Evolutionary conservation across 1,284 basidiomycete species (phyloP).

Genomic region (Fomitopsis betulina): DNA sequence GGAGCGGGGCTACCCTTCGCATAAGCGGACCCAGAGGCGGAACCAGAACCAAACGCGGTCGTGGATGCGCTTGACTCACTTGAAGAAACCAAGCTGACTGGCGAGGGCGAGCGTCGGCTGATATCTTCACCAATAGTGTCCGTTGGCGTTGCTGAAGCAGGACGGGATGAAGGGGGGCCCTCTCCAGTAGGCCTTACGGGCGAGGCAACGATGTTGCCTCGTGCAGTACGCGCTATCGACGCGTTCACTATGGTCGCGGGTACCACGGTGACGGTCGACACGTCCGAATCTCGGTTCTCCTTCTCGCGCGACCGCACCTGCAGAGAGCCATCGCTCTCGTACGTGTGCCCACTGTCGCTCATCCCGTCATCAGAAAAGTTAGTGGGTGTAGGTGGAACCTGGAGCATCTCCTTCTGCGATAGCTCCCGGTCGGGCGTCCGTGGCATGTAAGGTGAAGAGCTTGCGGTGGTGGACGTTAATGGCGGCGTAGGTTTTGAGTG

Average conservation of each 20-base stretch:
- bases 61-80: conserved; percentile 23
- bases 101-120: conserved; percentile 21
- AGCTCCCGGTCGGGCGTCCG: conserved; percentile 2
- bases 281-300: conserved; percentile 29
- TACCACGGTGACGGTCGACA: conserved; percentile 31
- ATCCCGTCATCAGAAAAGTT: neutral
- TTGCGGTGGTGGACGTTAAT: conserved; percentile 9
- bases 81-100: conserved; percentile 25
- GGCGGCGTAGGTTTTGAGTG: conserved; percentile 3
- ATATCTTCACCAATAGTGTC: conserved; percentile 9
- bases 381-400: neutral
- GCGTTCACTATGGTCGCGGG: conserved; percentile 28
- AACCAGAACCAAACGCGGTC: conserved; percentile 7
- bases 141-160: conserved; percentile 10
- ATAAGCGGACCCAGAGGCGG: conserved; percentile 14
- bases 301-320: conserved; percentile 21
- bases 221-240: conserved; percentile 23
- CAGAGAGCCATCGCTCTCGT: conserved; percentile 5
- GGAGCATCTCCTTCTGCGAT: neutral
- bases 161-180: conserved; percentile 3
- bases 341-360: neutral
- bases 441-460: neutral
- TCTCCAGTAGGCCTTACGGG: conserved; percentile 15
- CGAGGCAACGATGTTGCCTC: conserved; percentile 24
- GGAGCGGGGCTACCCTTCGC: conserved; percentile 23